Evolutionary conservation across 1,139 yeast genomes (phyloP), one percentile per base, ranked within the genome.

Genomic region (Hyphopichia burtonii): DNA sequence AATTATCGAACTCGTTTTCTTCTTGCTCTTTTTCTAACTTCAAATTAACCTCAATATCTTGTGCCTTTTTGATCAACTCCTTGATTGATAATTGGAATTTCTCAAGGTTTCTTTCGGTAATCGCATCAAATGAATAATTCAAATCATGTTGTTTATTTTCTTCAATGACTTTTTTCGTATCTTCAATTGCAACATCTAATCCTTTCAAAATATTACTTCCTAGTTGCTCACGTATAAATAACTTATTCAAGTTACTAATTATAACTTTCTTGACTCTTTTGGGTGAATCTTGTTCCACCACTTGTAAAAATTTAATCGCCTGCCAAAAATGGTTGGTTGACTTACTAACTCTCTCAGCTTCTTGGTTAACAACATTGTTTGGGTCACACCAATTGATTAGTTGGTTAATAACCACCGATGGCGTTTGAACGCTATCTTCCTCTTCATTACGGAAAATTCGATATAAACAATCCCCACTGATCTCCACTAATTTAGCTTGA

Each of bases 331-430:
- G 95, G 4, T 79, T 66, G 8, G 76, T 62, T 25, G 81, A 77
- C 15, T 56, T 57, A 5, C 58, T 56, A 15, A 69, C 58, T 2
- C 66, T 72, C 3, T 65, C 76, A 10, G 71, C 71, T 1, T 68
- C 58, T 39, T 69, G 63, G 43, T 79, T 78, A 3, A 83, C 91
- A 10, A 86, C 67, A 51, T 83, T 82, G 36, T 66, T 65, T 0
- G 96, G 96, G 59, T 90, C 94, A 31, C 96, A 86, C 96, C 96
- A 88, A 53, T 83, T 82, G 22, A 86, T 69, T 37, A 91, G 63
- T 55, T 88, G 96, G 50, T 86, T 91, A 22, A 87, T 65, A 1
- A 89, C 78, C n/a, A 73, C 72, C 15, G 74, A 69, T 0, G 93
- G 85, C 1, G 76, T 38, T 7, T 28, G 53, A 44, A 38, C 59